Conservation (phyloP, 169 alveolate species). For the Plasmodium coatneyi region DNA sequence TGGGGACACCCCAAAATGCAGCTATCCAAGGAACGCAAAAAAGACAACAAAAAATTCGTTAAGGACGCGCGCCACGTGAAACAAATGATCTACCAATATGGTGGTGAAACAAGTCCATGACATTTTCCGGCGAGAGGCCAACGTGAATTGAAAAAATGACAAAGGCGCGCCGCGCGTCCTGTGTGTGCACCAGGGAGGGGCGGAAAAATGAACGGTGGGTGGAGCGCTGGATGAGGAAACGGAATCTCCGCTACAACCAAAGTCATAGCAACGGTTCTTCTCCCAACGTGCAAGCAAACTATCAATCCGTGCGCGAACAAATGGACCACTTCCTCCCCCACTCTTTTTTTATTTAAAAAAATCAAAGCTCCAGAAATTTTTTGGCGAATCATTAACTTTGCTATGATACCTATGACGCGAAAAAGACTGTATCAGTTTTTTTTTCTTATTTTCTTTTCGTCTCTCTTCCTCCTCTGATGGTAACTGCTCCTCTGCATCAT, state of each 20-base stretch:
- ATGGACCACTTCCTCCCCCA: not conserved
- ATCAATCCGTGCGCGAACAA: not conserved
- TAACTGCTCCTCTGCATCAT: not conserved
- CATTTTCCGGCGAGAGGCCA: not conserved
- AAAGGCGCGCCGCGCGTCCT: not conserved
- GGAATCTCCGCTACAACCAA: not conserved
- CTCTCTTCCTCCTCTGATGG: not conserved
- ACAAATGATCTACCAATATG: not conserved
- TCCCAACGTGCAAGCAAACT: not conserved
- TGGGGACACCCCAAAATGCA: not conserved
- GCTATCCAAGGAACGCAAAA: not conserved
- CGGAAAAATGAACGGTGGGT: not conserved
- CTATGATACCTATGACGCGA: slow-evolving; percentile 73
- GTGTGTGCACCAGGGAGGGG: not conserved
- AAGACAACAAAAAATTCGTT: not conserved
- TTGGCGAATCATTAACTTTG: slow-evolving; percentile 70
- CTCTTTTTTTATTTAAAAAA: slow-evolving; percentile 42
- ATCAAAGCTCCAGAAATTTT: slow-evolving; percentile 73
- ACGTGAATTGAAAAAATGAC: not conserved
- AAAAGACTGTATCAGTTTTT: slow-evolving; percentile 42
- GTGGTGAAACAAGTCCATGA: not conserved
- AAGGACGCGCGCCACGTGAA: not conserved
- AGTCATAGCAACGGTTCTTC: not conserved
- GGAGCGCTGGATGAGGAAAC: not conserved
- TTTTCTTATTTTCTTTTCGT: slow-evolving; percentile 47